A percentile compares a stretch with the other conserved stretches of the same genome.
Evolutionary conservation across 495 filamentous ascomycete genomes (phyloP).

Genomic region (Xylaria flabelliformis): DNA sequence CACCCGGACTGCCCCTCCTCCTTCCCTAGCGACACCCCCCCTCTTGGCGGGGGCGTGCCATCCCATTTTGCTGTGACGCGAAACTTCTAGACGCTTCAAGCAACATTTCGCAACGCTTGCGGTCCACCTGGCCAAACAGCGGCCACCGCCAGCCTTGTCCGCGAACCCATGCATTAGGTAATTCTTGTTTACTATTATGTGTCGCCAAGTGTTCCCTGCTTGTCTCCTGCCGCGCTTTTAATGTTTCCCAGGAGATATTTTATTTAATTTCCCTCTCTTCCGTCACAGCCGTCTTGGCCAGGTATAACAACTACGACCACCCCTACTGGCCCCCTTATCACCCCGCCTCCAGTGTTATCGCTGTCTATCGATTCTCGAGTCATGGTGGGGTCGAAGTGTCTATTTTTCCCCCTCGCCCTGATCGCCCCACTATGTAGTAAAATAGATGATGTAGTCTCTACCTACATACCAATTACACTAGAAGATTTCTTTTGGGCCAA

Average conservation of each 20-base stretch:
- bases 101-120: slow-evolving; percentile 12
- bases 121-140: background rate
- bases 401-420: slow-evolving; percentile 10
- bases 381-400: slow-evolving; percentile 26
- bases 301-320: slow-evolving; percentile 5
- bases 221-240: background rate
- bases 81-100: slow-evolving; percentile 33
- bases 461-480: background rate
- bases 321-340: slow-evolving; percentile 16
- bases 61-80: background rate
- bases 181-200: slow-evolving; percentile 3
- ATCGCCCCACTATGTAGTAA: slow-evolving; percentile 6
- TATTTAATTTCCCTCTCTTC: background rate
- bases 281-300: slow-evolving; percentile 11
- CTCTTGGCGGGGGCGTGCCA: background rate
- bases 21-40: slow-evolving; percentile 22
- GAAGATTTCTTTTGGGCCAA: background rate
- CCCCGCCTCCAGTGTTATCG: slow-evolving; percentile 27
- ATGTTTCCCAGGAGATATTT: background rate
- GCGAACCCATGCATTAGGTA: slow-evolving; percentile 15
- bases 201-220: slow-evolving; percentile 4
- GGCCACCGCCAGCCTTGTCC: slow-evolving; percentile 11
- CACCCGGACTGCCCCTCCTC: slow-evolving; percentile 26
- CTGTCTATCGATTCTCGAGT: slow-evolving; percentile 9
- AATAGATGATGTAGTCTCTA: background rate